These are phyloP conservation scores for Scheffersomyces illinoinensis DNA, from an alignment of 1,139 yeast genomes.

Conservation along the genomic window DNA sequence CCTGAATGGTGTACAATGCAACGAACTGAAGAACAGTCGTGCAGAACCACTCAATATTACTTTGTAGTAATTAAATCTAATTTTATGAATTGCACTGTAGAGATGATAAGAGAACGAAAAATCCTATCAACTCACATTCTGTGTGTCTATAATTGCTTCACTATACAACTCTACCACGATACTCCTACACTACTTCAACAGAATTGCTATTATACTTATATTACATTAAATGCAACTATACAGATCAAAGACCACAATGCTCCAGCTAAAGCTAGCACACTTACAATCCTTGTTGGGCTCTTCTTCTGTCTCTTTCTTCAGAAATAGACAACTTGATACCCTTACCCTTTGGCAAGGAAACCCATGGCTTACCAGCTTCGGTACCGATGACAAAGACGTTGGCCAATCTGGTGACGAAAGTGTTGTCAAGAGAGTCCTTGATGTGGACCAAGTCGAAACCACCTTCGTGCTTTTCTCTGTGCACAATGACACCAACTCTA, in stretches of 20 bases:
- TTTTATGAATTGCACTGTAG: too few relatives aligned
- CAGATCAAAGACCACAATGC: neutral
- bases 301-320: slow-evolving; percentile 99
- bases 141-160: too few relatives aligned
- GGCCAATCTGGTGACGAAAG: slow-evolving; percentile 95
- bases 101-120: too few relatives aligned
- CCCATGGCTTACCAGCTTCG: slow-evolving; percentile 95
- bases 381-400: slow-evolving; percentile 95
- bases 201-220: slow-evolving; percentile 1
- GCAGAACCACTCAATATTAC: too few relatives aligned
- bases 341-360: slow-evolving; percentile 99
- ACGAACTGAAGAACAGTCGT: too few relatives aligned
- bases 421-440: slow-evolving; percentile 96
- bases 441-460: slow-evolving; percentile 99
- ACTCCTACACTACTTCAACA: neutral
- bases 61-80: too few relatives aligned
- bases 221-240: slow-evolving; percentile 4
- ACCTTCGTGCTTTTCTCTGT: slow-evolving; percentile 99
- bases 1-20: too few relatives aligned
- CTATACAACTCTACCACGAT: neutral
- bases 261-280: slow-evolving; percentile 4
- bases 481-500: slow-evolving; percentile 96
- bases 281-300: slow-evolving; percentile 65
- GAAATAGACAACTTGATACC: slow-evolving; percentile 97
- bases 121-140: neutral